Base-by-base conservation (phyloP, 495 filamentous ascomycete genomes). In the Cetradonia linearis region DNA sequence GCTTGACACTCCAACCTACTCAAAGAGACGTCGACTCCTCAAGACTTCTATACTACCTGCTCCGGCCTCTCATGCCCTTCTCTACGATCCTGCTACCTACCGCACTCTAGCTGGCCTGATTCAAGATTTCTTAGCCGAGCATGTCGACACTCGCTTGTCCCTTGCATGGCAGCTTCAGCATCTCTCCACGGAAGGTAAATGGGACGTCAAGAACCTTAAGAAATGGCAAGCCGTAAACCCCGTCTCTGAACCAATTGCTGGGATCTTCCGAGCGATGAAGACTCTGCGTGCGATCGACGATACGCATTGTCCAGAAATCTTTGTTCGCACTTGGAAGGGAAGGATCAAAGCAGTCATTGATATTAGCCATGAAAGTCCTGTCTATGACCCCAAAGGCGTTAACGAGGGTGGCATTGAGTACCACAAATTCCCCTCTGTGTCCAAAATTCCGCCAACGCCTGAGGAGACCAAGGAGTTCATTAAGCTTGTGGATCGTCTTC, bases 201-300 rank as follows among this genome's bases (percentile, higher is more conserved):
- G 92, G 92, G 91, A 96, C 69, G 88, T 97, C 60, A 96, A 97
- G 76, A 97, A 97, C 70, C 81, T 96, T 14, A 84, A 78, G 59
- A 96, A 96, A 66, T 97, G 92, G 92, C 78, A 86, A 64, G 80
- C 81, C 33, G 86, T 94, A 1, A 70, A 73, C 10, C 85, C 91
- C 2, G 87, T 95, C 25, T 93, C 89, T 1, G 77, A 79, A 27
- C 83, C 85, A 7, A 92, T 97, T 50, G 76, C 71, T 14, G 81
- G 83, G 33, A 76, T 87, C 18, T 95, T 96, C 70, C 81, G 85
- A 2, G 89, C 88, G 5, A 84, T 96, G 74, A 96, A 96, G 72
- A 94, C 89, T 55, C 78, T 94, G 5, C 82, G 90, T 25, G 87
- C 93, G 70, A 83, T 89, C 1, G 92, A 97, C 67, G 86, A 92